phyloP scores from a whole-genome alignment of 306 rosid species.

The Castanopsis chinensis region DNA sequence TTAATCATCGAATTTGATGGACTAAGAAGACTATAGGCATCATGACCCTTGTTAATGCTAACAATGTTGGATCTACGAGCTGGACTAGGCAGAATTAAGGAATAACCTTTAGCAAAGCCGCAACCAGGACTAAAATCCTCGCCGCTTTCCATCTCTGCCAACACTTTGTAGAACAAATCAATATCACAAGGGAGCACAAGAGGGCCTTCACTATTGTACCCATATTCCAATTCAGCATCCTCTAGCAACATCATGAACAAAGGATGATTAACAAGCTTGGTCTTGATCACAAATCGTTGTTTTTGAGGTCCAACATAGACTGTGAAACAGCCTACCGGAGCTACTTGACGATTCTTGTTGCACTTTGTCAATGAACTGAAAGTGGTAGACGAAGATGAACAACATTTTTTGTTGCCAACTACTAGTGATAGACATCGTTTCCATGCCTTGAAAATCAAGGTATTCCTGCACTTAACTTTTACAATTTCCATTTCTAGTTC shows the following conservation, averaged over 20 bases:
- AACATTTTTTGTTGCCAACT: neutral
- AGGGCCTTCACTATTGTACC: constrained; percentile 56
- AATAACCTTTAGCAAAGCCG: neutral
- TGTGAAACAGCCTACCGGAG: constrained; percentile 46
- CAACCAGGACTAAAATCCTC: constrained; percentile 4
- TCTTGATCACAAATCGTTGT: constrained; percentile 47
- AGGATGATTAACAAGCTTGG: constrained; percentile 52
- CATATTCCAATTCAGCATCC: constrained; percentile 62
- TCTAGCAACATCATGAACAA: constrained; percentile 59
- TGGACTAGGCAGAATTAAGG: neutral
- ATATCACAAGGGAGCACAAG: constrained; percentile 72
- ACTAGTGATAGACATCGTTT: constrained; percentile 26
- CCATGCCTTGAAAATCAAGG: constrained; percentile 34
- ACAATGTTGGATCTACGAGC: neutral
- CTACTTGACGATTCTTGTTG: constrained; percentile 2
- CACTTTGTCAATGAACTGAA: neutral
- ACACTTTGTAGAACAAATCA: constrained; percentile 51
- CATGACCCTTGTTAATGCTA: neutral
- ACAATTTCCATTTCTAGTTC: constrained; percentile 19
- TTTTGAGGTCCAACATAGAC: constrained; percentile 65
- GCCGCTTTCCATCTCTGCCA: constrained; percentile 42
- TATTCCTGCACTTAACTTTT: constrained; percentile 36
- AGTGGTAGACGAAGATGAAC: too few species aligned
- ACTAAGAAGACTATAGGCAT: neutral
- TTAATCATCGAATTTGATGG: neutral